Percentiles rank a stretch among this genome's conserved stretches.
Evolutionary conservation across 2,329 filamentous ascomycete genomes (phyloP).

Genomic region (Diaporthe velutina): DNA sequence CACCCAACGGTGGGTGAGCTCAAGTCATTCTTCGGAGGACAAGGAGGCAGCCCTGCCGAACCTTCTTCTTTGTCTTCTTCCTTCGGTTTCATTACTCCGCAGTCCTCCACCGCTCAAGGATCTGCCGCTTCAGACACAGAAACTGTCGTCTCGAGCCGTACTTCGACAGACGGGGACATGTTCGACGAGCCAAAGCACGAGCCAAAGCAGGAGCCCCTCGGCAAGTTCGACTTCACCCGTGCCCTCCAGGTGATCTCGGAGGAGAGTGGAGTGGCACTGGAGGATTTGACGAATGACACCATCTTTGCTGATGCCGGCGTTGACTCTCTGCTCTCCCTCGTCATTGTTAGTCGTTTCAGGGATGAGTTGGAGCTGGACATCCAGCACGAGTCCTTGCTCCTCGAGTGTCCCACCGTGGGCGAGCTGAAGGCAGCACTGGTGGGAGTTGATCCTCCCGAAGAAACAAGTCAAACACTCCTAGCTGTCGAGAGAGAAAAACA

Average conservation of each 20-base stretch:
- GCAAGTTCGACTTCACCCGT: conserved; percentile 45
- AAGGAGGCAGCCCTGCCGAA: background rate
- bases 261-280: conserved; percentile 66
- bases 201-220: background rate
- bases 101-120: background rate
- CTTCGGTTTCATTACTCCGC: background rate
- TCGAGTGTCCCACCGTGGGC: conserved; percentile 20
- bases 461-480: background rate
- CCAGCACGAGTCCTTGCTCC: conserved; percentile 2
- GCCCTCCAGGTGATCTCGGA: conserved; percentile 68
- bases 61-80: background rate
- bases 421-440: background rate
- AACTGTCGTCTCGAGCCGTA: background rate
- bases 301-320: conserved; percentile 68
- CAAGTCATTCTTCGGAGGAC: background rate
- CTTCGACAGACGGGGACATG: background rate
- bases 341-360: conserved; percentile 67
- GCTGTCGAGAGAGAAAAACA: background rate
- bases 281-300: conserved; percentile 68
- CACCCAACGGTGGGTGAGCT: conserved; percentile 41
- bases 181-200: background rate
- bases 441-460: background rate
- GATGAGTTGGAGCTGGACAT: conserved; percentile 70
- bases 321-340: conserved; percentile 71
- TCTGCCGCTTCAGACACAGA: background rate